Conservation (phyloP, 179 eudicot species). For the Sideroxylon spinosum region DNA sequence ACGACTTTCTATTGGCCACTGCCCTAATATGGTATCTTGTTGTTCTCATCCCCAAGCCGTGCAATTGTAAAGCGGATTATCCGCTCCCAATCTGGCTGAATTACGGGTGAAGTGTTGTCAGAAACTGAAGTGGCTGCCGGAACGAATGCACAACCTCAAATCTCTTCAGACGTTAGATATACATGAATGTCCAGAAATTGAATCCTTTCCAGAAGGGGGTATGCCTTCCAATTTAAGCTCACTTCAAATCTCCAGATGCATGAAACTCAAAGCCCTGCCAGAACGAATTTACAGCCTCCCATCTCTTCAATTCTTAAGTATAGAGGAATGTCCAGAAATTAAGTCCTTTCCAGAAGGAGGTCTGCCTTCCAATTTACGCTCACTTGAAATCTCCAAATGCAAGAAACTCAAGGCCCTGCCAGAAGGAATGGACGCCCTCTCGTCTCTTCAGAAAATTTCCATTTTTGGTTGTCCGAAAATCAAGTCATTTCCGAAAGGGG, state of each 20-base stretch:
- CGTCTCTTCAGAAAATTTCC: neutral
- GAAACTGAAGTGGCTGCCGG: conserved; percentile 20
- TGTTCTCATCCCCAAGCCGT: neutral
- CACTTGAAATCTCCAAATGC: neutral
- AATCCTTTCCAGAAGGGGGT: neutral
- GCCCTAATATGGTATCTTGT: conserved; percentile 3
- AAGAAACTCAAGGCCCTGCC: neutral
- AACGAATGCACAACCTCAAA: neutral
- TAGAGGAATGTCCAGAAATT: no score
- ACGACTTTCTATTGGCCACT: neutral
- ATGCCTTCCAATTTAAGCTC: neutral
- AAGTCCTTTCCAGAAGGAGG: no score
- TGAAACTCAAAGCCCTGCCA: neutral
- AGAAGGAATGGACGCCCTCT: neutral
- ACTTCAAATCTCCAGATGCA: neutral
- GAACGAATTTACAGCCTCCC: neutral
- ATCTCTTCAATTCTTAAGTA: neutral
- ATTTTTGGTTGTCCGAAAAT: neutral
- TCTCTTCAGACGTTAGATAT: neutral
- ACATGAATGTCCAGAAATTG: neutral
- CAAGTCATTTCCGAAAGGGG: no score
- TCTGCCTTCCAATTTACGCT: no score
- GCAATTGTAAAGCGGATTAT: neutral
- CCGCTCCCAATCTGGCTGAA: neutral
- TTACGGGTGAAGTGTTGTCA: neutral